Evolutionary conservation across 2,329 filamentous ascomycete genomes (phyloP).

Genomic region (Diaporthe longicolla): DNA sequence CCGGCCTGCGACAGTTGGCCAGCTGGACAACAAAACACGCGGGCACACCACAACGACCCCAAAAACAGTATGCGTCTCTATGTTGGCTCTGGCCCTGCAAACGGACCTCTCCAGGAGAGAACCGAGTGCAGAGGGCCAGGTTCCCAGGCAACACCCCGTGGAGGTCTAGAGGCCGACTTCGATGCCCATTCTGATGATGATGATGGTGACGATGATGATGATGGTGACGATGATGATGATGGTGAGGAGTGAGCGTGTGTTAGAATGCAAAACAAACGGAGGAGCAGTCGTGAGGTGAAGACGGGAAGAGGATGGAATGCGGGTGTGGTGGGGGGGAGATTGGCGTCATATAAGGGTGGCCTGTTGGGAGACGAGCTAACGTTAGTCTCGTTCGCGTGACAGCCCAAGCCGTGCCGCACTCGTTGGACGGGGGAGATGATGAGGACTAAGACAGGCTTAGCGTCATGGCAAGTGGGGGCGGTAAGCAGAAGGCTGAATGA

Average conservation of each 20-base stretch:
- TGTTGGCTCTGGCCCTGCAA: conserved; percentile 33
- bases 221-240: too few species aligned
- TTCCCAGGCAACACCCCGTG: conserved; percentile 41
- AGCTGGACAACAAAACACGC: conserved; percentile 18
- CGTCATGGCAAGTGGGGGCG: too few species aligned
- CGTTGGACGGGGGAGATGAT: conserved; percentile 15
- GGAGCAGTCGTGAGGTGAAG: neutral
- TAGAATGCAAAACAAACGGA: neutral
- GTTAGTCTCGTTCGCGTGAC: conserved; percentile 1
- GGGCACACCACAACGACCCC: neutral
- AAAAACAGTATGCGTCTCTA: conserved; percentile 27
- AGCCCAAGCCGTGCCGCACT: neutral
- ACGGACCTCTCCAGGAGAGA: neutral
- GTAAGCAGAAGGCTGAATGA: too few species aligned
- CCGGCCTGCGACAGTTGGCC: conserved; percentile 17
- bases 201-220: neutral
- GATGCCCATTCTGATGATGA: neutral
- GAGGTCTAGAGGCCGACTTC: conserved; percentile 41
- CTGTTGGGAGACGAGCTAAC: conserved; percentile 4
- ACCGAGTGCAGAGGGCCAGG: conserved; percentile 16
- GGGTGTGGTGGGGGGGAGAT: neutral
- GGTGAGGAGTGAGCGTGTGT: too few species aligned
- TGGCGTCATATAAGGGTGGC: conserved; percentile 15
- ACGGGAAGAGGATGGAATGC: neutral
- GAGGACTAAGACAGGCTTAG: neutral